Evolutionary conservation across 768 basidiomycete genomes (phyloP), one percentile per base, ranked within the genome.

Genomic region (Auriculariales sp.): DNA sequence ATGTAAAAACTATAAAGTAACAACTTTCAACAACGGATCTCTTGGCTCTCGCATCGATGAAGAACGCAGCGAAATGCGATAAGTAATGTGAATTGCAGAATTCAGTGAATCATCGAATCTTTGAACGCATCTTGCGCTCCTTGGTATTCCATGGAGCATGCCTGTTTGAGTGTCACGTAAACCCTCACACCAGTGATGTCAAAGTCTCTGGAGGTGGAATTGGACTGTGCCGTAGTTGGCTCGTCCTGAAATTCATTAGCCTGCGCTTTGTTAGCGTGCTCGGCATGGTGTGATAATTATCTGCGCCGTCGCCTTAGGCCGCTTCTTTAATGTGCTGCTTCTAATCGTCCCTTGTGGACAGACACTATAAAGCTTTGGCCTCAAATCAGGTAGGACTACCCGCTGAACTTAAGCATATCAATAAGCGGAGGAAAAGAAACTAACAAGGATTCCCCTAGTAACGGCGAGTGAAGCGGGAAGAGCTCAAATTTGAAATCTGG

Each of bases 381-480:
- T 82, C 79, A 79, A 75, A 80, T 81, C 78, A 78, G 77, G 78
- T 73, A 77, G 77, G 79, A 78, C 71, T 81, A 82, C 81, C 79
- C 76, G 73, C 79, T 79, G 78, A 81, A 82, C 77, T 82, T 82
- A 81, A 82, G 81, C 79, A 81, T 81, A 82, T 82, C 77, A 83
- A 80, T 81, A 81, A 83, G 81, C 75, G 75, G 79, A 82, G 81
- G 81, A 82, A 82, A 83, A 83, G 81, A 81, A 83, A 83, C 79
- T 81, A 83, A 83, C 81, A 75, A 80, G 80, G 81, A 81, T 82
- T 83, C 77, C 81, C 78, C 73, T 78, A 81, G 81, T 82, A 82
- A 78, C 81, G 78, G 80, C 78, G 76, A 82, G 81, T 79, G 81
- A 81, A 83, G 76, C 68, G 76, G 80, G 78, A 83, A 75, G 68